These are phyloP conservation scores for Gossypium longicalyx DNA, from an alignment of 345 rosid genomes.

Conservation along the genomic window DNA sequence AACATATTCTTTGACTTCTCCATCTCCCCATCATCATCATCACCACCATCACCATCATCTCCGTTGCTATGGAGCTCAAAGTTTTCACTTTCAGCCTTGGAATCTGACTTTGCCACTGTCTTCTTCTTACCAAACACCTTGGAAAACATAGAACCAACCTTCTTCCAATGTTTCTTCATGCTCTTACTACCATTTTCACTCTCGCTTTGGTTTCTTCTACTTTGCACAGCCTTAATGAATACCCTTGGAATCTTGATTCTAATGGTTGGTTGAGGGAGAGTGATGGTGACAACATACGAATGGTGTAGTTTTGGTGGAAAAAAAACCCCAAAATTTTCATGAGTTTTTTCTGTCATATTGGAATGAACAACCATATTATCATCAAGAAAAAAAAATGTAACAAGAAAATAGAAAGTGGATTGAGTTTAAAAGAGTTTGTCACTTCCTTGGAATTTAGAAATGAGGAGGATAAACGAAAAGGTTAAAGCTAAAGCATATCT, in stretches of 20 bases:
- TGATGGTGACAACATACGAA: background rate
- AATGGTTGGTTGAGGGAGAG: slow-evolving; percentile 22
- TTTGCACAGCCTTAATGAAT: slow-evolving; percentile 25
- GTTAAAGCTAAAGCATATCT: background rate
- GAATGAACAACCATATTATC: background rate
- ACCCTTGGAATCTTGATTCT: slow-evolving; percentile 29
- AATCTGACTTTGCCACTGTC: background rate
- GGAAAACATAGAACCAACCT: slow-evolving; percentile 25
- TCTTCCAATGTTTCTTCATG: slow-evolving; percentile 21
- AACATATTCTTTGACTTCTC: background rate
- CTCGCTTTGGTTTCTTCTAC: background rate
- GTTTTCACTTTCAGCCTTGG: background rate
- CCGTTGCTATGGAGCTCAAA: background rate
- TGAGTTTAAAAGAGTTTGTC: background rate
- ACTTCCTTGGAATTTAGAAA: background rate
- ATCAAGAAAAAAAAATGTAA: background rate
- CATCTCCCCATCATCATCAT: background rate
- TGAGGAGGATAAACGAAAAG: background rate
- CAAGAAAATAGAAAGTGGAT: background rate
- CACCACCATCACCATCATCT: background rate
- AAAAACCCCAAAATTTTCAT: background rate
- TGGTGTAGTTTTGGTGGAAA: background rate
- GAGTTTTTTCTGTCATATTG: background rate
- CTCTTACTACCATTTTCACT: background rate
- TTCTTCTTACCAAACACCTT: slow-evolving; percentile 27